phyloP scores from a whole-genome alignment of 208 protist species.

The Vickermania ingenoplastis region DNA sequence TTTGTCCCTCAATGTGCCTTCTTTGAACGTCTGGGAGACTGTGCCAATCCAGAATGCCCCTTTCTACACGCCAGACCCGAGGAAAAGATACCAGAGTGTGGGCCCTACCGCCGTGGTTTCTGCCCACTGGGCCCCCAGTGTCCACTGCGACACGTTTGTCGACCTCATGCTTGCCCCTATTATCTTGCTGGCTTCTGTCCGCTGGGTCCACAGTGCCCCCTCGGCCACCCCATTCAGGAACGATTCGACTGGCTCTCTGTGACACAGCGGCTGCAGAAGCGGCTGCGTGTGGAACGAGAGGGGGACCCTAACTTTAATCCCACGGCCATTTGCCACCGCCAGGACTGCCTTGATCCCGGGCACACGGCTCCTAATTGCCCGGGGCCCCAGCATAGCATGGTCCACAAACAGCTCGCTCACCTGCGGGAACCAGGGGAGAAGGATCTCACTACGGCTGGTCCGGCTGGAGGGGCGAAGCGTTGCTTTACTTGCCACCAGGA shows the following conservation, averaged over 20 bases:
- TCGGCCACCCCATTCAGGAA: constrained; percentile 86
- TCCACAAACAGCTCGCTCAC: constrained; percentile 45
- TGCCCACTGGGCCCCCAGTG: constrained; percentile 86
- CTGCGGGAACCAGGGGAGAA: constrained; percentile 72
- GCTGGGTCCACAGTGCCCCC: constrained; percentile 88
- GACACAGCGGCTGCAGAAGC: constrained; percentile 44
- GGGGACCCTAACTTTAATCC: constrained; percentile 66
- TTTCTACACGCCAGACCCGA: constrained; percentile 88
- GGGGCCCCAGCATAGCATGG: constrained; percentile 44
- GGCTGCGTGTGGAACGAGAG: constrained; percentile 58
- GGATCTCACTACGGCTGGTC: constrained; percentile 26
- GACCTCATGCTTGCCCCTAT: constrained; percentile 64
- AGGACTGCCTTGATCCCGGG: constrained; percentile 75
- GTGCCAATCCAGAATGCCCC: constrained; percentile 94
- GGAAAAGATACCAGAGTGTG: constrained; percentile 79
- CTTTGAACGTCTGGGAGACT: constrained; percentile 93
- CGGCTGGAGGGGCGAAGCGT: constrained; percentile 23
- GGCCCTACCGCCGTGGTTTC: constrained; percentile 85
- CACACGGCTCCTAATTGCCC: constrained; percentile 79
- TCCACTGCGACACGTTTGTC: constrained; percentile 77
- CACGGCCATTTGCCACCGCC: constrained; percentile 64
- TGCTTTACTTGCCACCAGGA: constrained; percentile 80
- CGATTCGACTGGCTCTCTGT: constrained; percentile 66
- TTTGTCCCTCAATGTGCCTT: constrained; percentile 95
- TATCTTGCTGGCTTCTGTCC: constrained; percentile 95